Evolutionary conservation across 1,284 basidiomycete genomes (phyloP).

Genomic region (Sparassis latifolia): DNA sequence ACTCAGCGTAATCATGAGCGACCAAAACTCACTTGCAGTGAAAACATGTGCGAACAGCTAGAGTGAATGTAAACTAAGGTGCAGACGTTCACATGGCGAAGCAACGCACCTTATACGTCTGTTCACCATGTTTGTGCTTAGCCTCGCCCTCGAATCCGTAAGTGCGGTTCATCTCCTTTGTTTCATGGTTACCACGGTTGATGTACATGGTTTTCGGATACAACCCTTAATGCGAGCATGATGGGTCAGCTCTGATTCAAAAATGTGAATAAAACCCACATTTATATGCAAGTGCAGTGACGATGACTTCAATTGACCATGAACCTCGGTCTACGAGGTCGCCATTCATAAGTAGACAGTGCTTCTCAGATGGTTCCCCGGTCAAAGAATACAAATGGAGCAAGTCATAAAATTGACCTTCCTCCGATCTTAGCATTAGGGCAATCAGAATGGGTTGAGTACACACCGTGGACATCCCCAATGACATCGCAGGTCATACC

Average conservation of each 20-base stretch:
- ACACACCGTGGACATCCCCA: slow-evolving; percentile 82
- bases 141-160: slow-evolving; percentile 98
- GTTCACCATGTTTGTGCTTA: slow-evolving; percentile 91
- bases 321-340: slow-evolving; percentile 97
- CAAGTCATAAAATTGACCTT: slow-evolving; percentile 94
- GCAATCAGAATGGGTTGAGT: slow-evolving; percentile 1
- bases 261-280: slow-evolving; percentile 44
- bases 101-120: slow-evolving; percentile 72
- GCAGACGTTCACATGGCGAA: not conserved
- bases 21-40: slow-evolving; percentile 62
- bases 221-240: slow-evolving; percentile 50
- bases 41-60: slow-evolving; percentile 91
- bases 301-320: slow-evolving; percentile 95
- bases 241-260: slow-evolving; percentile 3
- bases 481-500: slow-evolving; percentile 87
- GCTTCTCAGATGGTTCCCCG: slow-evolving; percentile 74
- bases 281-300: slow-evolving; percentile 94
- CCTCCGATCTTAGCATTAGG: slow-evolving; percentile 3
- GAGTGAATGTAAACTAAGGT: slow-evolving; percentile 1
- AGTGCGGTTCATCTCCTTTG: slow-evolving; percentile 84
- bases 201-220: slow-evolving; percentile 85
- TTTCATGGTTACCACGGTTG: slow-evolving; percentile 97
- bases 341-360: slow-evolving; percentile 89
- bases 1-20: not conserved
- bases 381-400: slow-evolving; percentile 85